phyloP scores from a whole-genome alignment of 1,139 yeast species.

The Lodderomyces orthopsilosis region DNA sequence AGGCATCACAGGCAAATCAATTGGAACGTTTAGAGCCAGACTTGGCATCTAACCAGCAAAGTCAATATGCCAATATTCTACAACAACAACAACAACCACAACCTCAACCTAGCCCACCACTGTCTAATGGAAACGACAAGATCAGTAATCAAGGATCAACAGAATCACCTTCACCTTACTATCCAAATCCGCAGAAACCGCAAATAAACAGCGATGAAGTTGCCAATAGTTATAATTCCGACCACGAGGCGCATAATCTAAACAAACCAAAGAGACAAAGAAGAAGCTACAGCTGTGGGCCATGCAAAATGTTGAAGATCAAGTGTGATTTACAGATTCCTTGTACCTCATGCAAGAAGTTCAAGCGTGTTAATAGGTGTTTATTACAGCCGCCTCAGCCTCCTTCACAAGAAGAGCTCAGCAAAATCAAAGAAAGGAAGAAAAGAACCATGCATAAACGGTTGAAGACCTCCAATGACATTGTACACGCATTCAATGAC shows the following conservation, averaged over 20 bases:
- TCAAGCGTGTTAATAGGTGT: constrained; percentile 41
- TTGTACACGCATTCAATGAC: constrained; percentile 12
- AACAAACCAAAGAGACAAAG: constrained; percentile 31
- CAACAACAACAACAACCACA: constrained; percentile 1
- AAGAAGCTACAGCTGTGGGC: constrained; percentile 57
- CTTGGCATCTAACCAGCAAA: background rate
- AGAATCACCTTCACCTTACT: background rate
- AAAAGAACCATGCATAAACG: constrained; percentile 18
- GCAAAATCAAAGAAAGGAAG: constrained; percentile 24
- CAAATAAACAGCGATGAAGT: background rate
- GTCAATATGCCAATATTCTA: background rate
- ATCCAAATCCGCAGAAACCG: background rate
- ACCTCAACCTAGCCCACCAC: background rate
- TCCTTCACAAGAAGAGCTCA: constrained; percentile 33
- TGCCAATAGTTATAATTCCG: background rate
- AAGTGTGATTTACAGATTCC: constrained; percentile 52
- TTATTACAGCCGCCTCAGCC: constrained; percentile 45
- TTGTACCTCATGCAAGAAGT: constrained; percentile 47
- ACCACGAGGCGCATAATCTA: constrained; percentile 1
- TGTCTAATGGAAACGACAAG: background rate
- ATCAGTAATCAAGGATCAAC: background rate
- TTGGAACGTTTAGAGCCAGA: background rate
- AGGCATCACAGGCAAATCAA: background rate
- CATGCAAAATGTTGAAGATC: constrained; percentile 51
- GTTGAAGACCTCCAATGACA: constrained; percentile 11